These are phyloP conservation scores for Austroboletus niveus DNA, from an alignment of 1,284 basidiomycete genomes.

Conservation along the genomic window DNA sequence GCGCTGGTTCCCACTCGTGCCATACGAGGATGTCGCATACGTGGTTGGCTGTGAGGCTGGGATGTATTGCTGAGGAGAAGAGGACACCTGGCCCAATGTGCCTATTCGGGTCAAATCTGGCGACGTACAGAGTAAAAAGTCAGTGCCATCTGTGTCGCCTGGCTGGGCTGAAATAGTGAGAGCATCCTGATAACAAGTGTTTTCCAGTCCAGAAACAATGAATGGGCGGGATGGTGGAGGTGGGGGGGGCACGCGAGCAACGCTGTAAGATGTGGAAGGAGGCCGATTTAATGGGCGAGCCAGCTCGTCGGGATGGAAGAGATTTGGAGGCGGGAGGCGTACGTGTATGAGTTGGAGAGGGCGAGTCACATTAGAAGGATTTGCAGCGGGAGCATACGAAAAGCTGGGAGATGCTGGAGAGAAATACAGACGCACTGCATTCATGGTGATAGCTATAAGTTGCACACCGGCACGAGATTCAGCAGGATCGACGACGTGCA, in stretches of 20 bases:
- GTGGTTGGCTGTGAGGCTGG: conserved; percentile 35
- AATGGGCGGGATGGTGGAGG: conserved; percentile 52
- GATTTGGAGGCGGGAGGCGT: conserved; percentile 72
- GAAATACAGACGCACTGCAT: conserved; percentile 81
- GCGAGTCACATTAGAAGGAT: conserved; percentile 38
- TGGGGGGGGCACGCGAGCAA: conserved; percentile 40
- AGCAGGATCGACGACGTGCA: conserved; percentile 61
- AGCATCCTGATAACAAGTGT: conserved; percentile 62
- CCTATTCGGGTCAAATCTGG: conserved; percentile 75
- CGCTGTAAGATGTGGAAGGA: conserved; percentile 41
- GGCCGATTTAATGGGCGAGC: conserved; percentile 46
- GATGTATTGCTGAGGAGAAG: conserved; percentile 40
- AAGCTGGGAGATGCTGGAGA: conserved; percentile 49
- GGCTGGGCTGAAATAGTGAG: conserved; percentile 65
- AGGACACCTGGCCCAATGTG: conserved; percentile 56
- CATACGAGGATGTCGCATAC: conserved; percentile 39
- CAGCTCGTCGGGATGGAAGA: conserved; percentile 74
- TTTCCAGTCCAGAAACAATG: conserved; percentile 53
- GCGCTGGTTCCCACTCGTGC: conserved; percentile 45
- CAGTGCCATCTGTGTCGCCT: conserved; percentile 70
- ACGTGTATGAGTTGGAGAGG: conserved; percentile 71
- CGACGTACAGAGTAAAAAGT: conserved; percentile 72
- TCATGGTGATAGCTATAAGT: conserved; percentile 77
- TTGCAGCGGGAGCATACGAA: conserved; percentile 29
- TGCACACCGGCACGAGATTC: conserved; percentile 69